Conservation (phyloP, 495 filamentous ascomycete species). For the Aspergillus carlsbadensis region DNA sequence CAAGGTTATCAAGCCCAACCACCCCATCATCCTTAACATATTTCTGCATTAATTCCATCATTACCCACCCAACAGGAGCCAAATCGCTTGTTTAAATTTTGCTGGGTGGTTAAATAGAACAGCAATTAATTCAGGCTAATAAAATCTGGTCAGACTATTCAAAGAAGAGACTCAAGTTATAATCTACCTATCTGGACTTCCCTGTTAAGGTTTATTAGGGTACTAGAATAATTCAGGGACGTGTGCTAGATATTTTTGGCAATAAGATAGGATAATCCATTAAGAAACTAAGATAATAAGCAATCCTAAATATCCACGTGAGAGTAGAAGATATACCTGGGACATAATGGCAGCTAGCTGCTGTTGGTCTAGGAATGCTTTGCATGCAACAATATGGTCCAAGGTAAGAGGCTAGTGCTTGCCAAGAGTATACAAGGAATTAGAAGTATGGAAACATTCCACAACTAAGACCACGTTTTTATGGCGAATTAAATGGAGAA, state of each 20-base stretch:
- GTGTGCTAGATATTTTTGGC: conserved; percentile 10
- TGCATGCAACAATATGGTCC: conserved; percentile 19
- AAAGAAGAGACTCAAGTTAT: background rate
- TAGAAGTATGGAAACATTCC: conserved; percentile 8
- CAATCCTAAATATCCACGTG: no score
- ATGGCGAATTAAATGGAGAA: conserved; percentile 9
- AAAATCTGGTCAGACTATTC: background rate
- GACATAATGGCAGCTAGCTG: conserved; percentile 20
- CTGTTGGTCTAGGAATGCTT: conserved; percentile 15
- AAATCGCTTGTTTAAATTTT: conserved; percentile 8
- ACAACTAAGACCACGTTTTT: conserved; percentile 15
- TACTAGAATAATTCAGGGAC: conserved; percentile 16
- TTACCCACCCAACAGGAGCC: conserved; percentile 14
- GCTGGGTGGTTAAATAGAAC: background rate
- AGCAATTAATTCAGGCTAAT: conserved; percentile 13
- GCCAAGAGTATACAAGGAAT: background rate
- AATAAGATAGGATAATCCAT: conserved; percentile 15
- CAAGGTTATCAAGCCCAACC: conserved; percentile 32
- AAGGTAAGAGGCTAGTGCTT: conserved; percentile 11
- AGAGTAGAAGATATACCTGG: no score
- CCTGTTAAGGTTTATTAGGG: conserved; percentile 14
- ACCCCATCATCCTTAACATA: conserved; percentile 34
- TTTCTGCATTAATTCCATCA: conserved; percentile 41
- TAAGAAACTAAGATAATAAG: conserved; percentile 14
- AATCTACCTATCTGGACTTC: conserved; percentile 18